Base-by-base conservation (phyloP, 1,284 basidiomycete genomes). In the Irpex lacteus region DNA sequence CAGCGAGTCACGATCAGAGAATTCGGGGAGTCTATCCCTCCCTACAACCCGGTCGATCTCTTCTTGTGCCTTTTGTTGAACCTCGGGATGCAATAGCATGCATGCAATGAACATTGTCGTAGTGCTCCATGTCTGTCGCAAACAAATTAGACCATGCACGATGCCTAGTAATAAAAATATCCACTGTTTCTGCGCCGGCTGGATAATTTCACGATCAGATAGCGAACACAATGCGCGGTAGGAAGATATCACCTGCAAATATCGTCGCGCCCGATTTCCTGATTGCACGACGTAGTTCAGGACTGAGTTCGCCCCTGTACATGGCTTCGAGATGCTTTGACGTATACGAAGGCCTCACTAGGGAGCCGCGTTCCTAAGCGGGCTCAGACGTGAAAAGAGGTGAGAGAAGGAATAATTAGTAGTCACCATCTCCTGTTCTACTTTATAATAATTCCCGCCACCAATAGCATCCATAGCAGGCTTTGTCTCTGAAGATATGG, bases 41-140 rank as follows among this genome's bases (percentile, higher is more conserved):
- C 67, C 67, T 11, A 66, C 56, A 19, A 66, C 55, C 18, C 21
- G 32, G 58, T 67, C 68, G 26, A 68, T 61, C 40, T 66, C 65
- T 37, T 60, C 56, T 44, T 68, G 64, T 1, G 63, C 66, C 32
- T 59, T 65, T 18, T 21, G 9, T 56, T 65, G 65, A 5, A 52
- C 62, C 9, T 66, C 59, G 11, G 66, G 66, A 38, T 68, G 36
- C n/a, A 65, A 21, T 3, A 66, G 49, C 68, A 69, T 66, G 37
- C 59, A 50, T 5, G 66, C 55, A 21, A 67, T 36, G 63, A 69
- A 69, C 7, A 60, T 54, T 18, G 21, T 57, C 6, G 64, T 11
- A 3, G 60, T 47, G 55, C 59, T 18, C 52, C 38, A 60, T 7
- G 47, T 65, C 65, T 67, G 50, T 15, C n/a, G 18, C 6, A 57